Evolutionary conservation across 1,284 basidiomycete species (phyloP).

Genomic region (Microstroma glucosiphilum): DNA sequence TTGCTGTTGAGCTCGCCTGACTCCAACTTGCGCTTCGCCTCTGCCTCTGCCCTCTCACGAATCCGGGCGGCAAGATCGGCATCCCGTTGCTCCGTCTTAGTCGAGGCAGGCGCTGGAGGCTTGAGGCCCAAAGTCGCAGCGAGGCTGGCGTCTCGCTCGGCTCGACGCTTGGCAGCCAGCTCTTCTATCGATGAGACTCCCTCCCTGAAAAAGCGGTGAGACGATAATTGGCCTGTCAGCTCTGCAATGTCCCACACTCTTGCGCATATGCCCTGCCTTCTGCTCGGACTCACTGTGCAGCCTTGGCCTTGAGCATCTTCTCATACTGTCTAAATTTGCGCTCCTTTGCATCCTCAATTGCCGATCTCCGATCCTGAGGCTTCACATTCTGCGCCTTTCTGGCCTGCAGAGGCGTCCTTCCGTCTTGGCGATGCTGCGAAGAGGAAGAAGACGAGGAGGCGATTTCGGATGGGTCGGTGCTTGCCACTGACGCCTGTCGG

Average conservation of each 20-base stretch:
- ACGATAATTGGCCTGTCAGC: too few relatives aligned
- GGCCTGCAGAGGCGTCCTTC: background rate
- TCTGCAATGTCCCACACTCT: too few relatives aligned
- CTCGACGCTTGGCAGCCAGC: slow-evolving; percentile 1
- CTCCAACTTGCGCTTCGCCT: slow-evolving; percentile 26
- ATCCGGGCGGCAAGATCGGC: slow-evolving; percentile 21
- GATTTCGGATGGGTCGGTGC: slow-evolving; percentile 2
- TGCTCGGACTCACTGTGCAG: slow-evolving; percentile 25
- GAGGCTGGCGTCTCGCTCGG: background rate
- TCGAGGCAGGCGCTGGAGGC: background rate
- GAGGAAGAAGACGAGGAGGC: slow-evolving; percentile 15
- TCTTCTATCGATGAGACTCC: slow-evolving; percentile 1
- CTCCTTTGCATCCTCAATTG: slow-evolving; percentile 27
- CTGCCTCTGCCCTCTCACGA: slow-evolving; percentile 19
- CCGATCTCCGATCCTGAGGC: slow-evolving; percentile 5
- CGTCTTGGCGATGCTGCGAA: background rate
- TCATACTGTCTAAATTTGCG: slow-evolving; percentile 40
- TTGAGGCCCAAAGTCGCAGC: background rate
- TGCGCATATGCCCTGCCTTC: slow-evolving; percentile 6
- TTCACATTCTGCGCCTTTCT: background rate
- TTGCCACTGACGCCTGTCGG: too few relatives aligned
- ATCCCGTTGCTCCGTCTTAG: slow-evolving; percentile 27
- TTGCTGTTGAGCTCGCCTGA: slow-evolving; percentile 17
- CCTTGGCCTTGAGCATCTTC: slow-evolving; percentile 38
- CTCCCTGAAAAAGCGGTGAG: background rate